Evolutionary conservation across 148 eudicot species (phyloP), one percentile per base, ranked within the genome.

Genomic region (Gaultheria prostrata): DNA sequence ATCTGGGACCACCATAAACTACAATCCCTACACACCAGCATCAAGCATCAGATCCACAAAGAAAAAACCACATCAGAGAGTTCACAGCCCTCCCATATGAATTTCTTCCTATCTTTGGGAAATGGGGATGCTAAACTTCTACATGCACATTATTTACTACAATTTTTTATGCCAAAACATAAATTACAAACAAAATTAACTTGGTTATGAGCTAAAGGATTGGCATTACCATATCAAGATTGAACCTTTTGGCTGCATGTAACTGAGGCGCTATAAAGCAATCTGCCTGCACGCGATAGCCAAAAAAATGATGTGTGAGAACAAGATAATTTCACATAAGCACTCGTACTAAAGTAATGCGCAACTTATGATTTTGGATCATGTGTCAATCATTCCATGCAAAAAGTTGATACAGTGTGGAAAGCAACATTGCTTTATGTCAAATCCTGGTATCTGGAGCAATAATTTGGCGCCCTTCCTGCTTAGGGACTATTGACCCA

Each of bases 191-290:
- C n/a, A 39, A 65, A 72, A 67, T 45, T 48, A 21, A 71, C 78
- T 35, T 33, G 24, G 73, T 35, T 30, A 61, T 56, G 61, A 56
- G 86, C 28, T 54, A 24, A 67, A 33, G 73, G 56, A 24, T 20
- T 32, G 20, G 21, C 45, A 51, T 71, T 90, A 94, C 98, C 98
- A 93, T 87, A 87, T 93, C 91, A 71, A 96, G 35, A 49, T 76
- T 86, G 89, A 94, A 94, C 87, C 93, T 89, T 80, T 82, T 90
- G 71, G 93, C 90, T 70, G 83, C 84, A 82, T 89, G 90, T 77
- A 93, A 82, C 88, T 95, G 98, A 53, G 98, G 98, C 69, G 94
- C 98, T 73, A 95, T 80, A 86, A 88, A 95, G 79, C 92, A 63
- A 91, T 95, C 97, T 32, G 97, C 98, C 98, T 95, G 93, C 87